phyloP scores from a whole-genome alignment of 805 yeast species.

The Wickerhamiella occidentalis region DNA sequence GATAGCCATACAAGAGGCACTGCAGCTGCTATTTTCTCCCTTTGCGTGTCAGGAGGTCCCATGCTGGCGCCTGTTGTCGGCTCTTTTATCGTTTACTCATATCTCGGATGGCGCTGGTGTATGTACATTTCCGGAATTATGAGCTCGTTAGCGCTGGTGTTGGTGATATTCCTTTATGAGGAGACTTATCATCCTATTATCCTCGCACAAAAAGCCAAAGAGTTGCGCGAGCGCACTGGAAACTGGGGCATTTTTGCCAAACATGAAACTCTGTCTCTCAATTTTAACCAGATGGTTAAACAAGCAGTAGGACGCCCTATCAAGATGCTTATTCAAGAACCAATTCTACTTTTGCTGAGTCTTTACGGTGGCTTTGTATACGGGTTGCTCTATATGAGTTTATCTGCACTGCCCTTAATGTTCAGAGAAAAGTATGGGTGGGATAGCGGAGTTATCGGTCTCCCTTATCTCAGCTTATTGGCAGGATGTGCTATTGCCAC shows the following conservation, averaged over 20 bases:
- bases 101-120: constrained; percentile 78
- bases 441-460: constrained; percentile 49
- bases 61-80: constrained; percentile 71
- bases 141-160: constrained; percentile 34
- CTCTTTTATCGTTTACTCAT: constrained; percentile 47
- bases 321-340: constrained; percentile 29
- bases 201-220: constrained; percentile 48
- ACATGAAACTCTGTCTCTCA: constrained; percentile 33
- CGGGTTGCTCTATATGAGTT: constrained; percentile 31
- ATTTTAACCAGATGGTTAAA: constrained; percentile 32
- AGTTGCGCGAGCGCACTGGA: constrained; percentile 53
- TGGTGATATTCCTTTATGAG: constrained; percentile 36
- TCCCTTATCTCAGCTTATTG: constrained; percentile 72
- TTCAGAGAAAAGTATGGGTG: constrained; percentile 42
- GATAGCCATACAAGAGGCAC: constrained; percentile 55
- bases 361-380: constrained; percentile 32
- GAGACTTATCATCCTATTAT: constrained; percentile 69
- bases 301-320: constrained; percentile 25
- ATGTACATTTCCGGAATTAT: constrained; percentile 58
- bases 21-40: constrained; percentile 58
- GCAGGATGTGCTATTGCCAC: constrained; percentile 59
- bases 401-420: constrained; percentile 31
- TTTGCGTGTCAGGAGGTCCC: constrained; percentile 71
- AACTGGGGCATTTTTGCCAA: constrained; percentile 75
- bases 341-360: constrained; percentile 29